These are phyloP conservation scores for Mycena vulgaris DNA, from an alignment of 768 basidiomycete genomes.

Conservation along the genomic window DNA sequence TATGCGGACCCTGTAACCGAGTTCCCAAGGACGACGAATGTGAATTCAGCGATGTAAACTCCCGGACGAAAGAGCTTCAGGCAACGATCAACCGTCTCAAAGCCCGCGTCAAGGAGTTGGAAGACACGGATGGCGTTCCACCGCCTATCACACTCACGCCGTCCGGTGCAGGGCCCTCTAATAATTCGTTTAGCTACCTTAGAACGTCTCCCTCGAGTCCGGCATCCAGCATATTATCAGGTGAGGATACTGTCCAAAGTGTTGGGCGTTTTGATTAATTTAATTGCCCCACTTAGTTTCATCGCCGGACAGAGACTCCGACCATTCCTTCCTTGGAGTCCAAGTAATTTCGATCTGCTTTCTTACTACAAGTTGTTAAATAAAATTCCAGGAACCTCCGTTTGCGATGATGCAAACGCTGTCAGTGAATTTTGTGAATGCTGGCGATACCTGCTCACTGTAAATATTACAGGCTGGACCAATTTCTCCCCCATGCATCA, in stretches of 20 bases:
- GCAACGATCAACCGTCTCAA: constrained; percentile 55
- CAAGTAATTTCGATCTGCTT: neutral
- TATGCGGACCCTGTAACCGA: constrained; percentile 59
- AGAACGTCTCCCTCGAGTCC: constrained; percentile 25
- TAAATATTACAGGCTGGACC: constrained; percentile 28
- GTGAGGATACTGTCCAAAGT: neutral
- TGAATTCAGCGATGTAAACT: constrained; percentile 60
- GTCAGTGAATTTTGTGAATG: neutral
- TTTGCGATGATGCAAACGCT: constrained; percentile 32
- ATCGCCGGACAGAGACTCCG: constrained; percentile 26
- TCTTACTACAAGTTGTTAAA: neutral
- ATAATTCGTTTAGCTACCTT: constrained; percentile 3
- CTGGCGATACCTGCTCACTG: neutral
- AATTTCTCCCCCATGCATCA: constrained; percentile 37
- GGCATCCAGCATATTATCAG: constrained; percentile 23
- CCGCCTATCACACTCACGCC: constrained; percentile 26
- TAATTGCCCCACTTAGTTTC: constrained; percentile 18
- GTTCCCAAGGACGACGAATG: constrained; percentile 59
- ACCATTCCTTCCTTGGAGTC: constrained; percentile 27
- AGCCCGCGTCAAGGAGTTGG: constrained; percentile 55
- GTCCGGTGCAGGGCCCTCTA: neutral
- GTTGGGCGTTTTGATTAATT: neutral
- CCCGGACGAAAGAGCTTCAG: constrained; percentile 58
- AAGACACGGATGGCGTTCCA: constrained; percentile 41
- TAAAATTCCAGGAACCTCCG: constrained; percentile 29